Evolutionary conservation across 306 rosid species (phyloP), one percentile per base, ranked within the genome.

Genomic region (Begonia masoniana): DNA sequence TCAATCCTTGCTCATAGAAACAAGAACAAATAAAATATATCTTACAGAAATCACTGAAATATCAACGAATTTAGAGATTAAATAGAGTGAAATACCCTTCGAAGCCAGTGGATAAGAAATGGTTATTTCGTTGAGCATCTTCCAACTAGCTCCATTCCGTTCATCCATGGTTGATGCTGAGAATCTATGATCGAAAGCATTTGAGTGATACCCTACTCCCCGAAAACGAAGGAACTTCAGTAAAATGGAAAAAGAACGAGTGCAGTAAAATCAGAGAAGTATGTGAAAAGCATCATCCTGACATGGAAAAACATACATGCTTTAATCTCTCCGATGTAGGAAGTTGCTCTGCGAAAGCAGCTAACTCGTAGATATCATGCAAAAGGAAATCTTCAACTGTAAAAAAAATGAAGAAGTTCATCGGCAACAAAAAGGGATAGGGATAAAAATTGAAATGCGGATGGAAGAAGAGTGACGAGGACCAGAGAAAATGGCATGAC

Each of bases 321-420:
- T 68, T 62, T 43, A 78, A 58, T 39, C 54, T 71, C 66, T 71
- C 71, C 0, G 76, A 63, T 1, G n/a, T 10, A 9, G 75, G 72
- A 53, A 71, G 63, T 8, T 68, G 72, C 43, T 68, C 70, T 0
- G 80, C 77, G 24, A 62, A 43, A 16, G 73, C 75, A 11, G 65
- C 59, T 50, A 74, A 59, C 19, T 19, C 68, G 48, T 78, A 62
- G 36, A 73, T 62, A 67, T 80, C 93, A 3, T 70, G 74, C 3
- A 86, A 62, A 58, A 82, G 93, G 62, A 80, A 82, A 71, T 82
- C 95, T 74, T 86, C 93, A 57, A 80, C 95, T 78, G 77, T 13
- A 43, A 42, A 19, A 15, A 17, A 59, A 51, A 12, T 21, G 52
- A 24, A 45, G 23, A 15, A 15, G 11, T 5, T 16, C 59, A 9